Base-by-base conservation (phyloP, 495 filamentous ascomycete genomes). In the Parathielavia hyrcaniae region DNA sequence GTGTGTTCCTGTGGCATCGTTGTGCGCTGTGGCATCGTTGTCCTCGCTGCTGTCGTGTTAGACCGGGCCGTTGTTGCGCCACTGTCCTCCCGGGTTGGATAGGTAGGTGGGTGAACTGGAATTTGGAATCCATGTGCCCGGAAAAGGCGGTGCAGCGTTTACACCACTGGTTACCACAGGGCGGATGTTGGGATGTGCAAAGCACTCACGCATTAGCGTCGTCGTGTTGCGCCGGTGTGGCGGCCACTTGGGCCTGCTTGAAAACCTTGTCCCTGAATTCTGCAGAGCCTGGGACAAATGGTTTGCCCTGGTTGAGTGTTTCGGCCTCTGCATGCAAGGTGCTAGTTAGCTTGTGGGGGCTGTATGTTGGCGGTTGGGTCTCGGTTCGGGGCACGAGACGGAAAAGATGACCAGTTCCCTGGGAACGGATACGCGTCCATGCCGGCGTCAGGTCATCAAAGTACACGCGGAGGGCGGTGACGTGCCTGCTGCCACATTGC, bases 311-410 rank as follows among this genome's bases (percentile, higher is more conserved):
- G 53, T 26, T 19, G 30, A 10, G 6, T 55, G 53, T 55, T 55
- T 55, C 53, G 53, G 53, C 41, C 32, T 23, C 41, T 22, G 26
- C n/a, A 52, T 40, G 50, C 50, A 52, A 1, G 16, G 35, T 4
- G 16, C 22, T 30, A 30, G 26, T 14, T 26, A n/a, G 22, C 26
- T 35, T 35, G 36, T 41, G 52, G 26, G 52, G 17, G n/a, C 52
- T 54, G 40, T 5, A 54, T 32, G 22, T 30, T 30, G 46, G 5
- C 16, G 14, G 10, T 46, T 22, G 20, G 40, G 7, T n/a, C 40
- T 30, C 6, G 26, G 26, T 30, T 6, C 26, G 26, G 26, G 26
- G 2, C 26, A n/a, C 6, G 26, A 6, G 26, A 30, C 26, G 6
- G n/a, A 30, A 2, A 30, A 3, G 6, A 30, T 30, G 26, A 30